phyloP scores from a whole-genome alignment of 495 filamentous ascomycete genomes.

The Neurospora pannonica region DNA sequence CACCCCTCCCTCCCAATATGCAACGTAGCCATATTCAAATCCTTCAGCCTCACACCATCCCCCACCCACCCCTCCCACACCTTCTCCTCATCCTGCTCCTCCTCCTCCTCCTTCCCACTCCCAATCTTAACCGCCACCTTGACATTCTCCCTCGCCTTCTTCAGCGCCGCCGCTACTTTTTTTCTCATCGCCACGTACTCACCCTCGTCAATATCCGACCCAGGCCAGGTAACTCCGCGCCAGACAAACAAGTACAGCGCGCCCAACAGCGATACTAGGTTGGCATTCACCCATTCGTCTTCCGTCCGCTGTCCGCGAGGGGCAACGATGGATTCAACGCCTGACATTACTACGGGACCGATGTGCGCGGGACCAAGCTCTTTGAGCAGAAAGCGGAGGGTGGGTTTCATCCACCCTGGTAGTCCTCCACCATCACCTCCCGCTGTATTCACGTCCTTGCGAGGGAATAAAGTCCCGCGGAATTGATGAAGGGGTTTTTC shows the following conservation, averaged over 20 bases:
- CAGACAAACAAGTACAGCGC: conserved; percentile 58
- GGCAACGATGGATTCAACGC: conserved; percentile 31
- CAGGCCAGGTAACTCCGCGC: conserved; percentile 29
- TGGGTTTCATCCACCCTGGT: conserved; percentile 58
- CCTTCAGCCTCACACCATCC: conserved; percentile 29
- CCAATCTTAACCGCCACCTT: conserved; percentile 18
- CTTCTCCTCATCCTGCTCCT: conserved; percentile 27
- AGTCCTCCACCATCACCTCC: conserved; percentile 16
- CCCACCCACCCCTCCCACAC: conserved; percentile 37
- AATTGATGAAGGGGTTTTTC: conserved; percentile 30
- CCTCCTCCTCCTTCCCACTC: conserved; percentile 18
- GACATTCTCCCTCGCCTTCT: conserved; percentile 23
- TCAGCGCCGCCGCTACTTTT: conserved; percentile 28
- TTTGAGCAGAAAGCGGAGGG: conserved; percentile 53
- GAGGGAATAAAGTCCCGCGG: background rate
- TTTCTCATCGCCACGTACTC: conserved; percentile 31
- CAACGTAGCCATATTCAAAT: conserved; percentile 52
- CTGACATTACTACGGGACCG: conserved; percentile 34
- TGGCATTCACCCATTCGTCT: conserved; percentile 44
- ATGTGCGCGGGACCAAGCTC: conserved; percentile 25
- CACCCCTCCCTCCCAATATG: conserved; percentile 49
- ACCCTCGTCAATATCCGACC: conserved; percentile 26
- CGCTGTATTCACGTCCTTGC: conserved; percentile 9
- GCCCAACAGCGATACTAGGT: conserved; percentile 48
- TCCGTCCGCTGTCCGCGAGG: conserved; percentile 25